These are phyloP conservation scores for Theileria parva DNA, from an alignment of 169 alveolate genomes.

Conservation along the genomic window DNA sequence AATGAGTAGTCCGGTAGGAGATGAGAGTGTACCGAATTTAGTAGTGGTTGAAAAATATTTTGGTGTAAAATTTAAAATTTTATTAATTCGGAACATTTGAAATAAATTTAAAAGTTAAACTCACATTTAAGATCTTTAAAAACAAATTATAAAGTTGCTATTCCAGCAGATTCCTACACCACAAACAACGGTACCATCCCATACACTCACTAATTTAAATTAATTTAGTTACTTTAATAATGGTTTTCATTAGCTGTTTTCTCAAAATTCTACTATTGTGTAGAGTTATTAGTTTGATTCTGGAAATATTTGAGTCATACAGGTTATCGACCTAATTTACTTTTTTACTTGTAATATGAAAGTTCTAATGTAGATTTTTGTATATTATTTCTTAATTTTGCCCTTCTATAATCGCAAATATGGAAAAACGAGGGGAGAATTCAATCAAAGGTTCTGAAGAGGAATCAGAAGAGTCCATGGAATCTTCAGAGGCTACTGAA, in stretches of 20 bases:
- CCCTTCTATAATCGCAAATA: background rate
- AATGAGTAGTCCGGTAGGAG: no score
- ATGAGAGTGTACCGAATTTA: slow-evolving; percentile 7
- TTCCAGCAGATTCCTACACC: background rate
- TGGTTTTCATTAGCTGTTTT: background rate
- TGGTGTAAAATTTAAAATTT: background rate
- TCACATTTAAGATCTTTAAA: background rate
- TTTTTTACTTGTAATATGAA: background rate
- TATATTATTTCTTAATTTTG: background rate
- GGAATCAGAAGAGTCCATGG: background rate
- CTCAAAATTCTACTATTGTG: background rate
- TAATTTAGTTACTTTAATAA: no score
- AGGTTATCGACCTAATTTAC: no score
- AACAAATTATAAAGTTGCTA: background rate
- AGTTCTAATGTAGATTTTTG: background rate
- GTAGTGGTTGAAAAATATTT: slow-evolving; percentile 9
- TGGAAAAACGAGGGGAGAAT: background rate
- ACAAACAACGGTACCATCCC: background rate
- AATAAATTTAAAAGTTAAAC: background rate
- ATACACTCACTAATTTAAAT: background rate
- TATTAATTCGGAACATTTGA: slow-evolving; percentile 15
- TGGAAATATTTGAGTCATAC: background rate
- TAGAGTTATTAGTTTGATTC: no score
- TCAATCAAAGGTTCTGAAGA: background rate
- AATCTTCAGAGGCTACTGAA: background rate